These are phyloP conservation scores for Beauveria scarabaeidicola DNA, from an alignment of 2,329 filamentous ascomycete genomes.

Conservation along the genomic window DNA sequence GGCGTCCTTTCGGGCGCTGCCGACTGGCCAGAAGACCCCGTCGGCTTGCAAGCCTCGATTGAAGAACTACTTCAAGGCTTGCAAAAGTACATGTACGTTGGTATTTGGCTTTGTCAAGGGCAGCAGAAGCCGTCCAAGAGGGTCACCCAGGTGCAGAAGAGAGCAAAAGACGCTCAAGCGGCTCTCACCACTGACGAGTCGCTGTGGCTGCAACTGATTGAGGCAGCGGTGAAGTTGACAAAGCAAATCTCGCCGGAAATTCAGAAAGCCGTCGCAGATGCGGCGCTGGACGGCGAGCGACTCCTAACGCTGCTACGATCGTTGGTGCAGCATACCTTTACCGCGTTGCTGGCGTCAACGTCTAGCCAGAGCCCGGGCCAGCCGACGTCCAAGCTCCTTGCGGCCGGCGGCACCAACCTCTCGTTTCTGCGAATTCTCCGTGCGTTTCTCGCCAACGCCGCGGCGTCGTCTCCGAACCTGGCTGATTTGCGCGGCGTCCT, in stretches of 20 bases:
- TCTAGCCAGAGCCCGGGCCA: constrained; percentile 38
- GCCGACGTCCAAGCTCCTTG: constrained; percentile 25
- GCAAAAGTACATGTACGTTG: constrained; percentile 84
- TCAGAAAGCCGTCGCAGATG: constrained; percentile 22
- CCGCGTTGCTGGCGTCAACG: constrained; percentile 70
- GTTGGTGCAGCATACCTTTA: constrained; percentile 85
- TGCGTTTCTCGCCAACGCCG: constrained; percentile 77
- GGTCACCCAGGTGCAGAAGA: constrained; percentile 40
- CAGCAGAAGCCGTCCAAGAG: constrained; percentile 58
- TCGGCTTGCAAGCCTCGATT: constrained; percentile 51
- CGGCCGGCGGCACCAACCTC: constrained; percentile 44
- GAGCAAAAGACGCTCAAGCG: constrained; percentile 36
- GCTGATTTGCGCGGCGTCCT: constrained; percentile 81
- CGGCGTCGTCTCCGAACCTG: constrained; percentile 72
- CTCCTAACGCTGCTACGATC: constrained; percentile 62
- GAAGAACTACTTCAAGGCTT: constrained; percentile 68
- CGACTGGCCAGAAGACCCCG: constrained; percentile 44
- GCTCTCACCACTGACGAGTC: constrained; percentile 44
- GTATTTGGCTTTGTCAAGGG: constrained; percentile 89
- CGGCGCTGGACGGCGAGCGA: constrained; percentile 46
- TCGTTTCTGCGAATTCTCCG: constrained; percentile 85
- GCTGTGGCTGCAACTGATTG: constrained; percentile 54
- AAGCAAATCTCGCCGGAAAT: constrained; percentile 53
- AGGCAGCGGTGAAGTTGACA: constrained; percentile 54
- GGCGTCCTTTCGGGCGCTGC: constrained; percentile 59